These are phyloP conservation scores for Lepraria neglecta DNA, from an alignment of 495 filamentous ascomycete genomes.

Conservation along the genomic window DNA sequence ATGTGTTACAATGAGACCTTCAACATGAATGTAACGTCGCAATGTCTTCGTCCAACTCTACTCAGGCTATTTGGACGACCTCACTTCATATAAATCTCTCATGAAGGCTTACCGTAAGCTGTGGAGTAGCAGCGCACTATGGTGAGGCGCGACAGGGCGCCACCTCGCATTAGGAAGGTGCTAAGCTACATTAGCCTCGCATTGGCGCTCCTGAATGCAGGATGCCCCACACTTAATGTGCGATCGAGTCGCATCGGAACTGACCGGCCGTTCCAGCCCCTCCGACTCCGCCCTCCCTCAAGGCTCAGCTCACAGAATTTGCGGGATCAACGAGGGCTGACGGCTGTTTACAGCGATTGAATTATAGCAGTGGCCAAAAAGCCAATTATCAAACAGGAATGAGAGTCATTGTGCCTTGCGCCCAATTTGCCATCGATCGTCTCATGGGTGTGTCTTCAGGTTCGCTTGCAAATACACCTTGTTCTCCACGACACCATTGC, in stretches of 20 bases:
- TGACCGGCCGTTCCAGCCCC: not conserved
- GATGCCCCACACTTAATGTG: not conserved
- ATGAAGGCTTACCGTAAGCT: not conserved
- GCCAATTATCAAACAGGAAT: not conserved
- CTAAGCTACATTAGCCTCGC: not conserved
- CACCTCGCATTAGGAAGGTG: conserved; percentile 3
- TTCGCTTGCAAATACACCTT: conserved; percentile 6
- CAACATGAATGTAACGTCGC: too few species aligned
- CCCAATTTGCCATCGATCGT: not conserved
- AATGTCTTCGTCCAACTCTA: not conserved
- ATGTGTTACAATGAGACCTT: too few species aligned
- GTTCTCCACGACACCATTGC: conserved; percentile 6
- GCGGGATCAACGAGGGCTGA: too few species aligned
- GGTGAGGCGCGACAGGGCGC: not conserved
- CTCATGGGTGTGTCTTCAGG: not conserved
- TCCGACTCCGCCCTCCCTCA: not conserved
- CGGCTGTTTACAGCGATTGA: not conserved
- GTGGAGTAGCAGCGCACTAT: not conserved
- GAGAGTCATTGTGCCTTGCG: not conserved
- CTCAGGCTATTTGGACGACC: not conserved
- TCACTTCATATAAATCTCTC: not conserved
- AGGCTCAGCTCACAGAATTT: not conserved
- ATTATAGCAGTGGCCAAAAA: not conserved
- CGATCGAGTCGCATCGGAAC: not conserved
- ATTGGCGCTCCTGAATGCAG: not conserved